Evolutionary conservation across 1,284 basidiomycete species (phyloP).

Genomic region (Inonotus obliquus): DNA sequence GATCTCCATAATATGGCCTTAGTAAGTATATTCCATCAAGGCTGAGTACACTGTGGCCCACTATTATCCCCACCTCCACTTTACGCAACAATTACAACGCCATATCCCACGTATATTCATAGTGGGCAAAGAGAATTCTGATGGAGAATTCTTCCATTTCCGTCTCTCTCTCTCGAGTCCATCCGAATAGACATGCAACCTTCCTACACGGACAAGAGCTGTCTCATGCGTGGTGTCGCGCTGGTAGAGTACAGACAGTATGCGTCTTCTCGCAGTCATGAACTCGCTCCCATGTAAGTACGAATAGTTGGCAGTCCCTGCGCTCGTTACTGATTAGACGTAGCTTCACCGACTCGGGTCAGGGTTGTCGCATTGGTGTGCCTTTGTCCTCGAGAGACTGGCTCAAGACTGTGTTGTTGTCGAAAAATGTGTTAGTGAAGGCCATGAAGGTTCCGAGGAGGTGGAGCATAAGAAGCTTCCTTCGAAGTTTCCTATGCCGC

Average conservation of each 20-base stretch:
- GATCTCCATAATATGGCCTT: not conserved
- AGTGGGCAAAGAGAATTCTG: not conserved
- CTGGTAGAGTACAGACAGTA: not conserved
- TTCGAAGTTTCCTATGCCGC: constrained; percentile 22
- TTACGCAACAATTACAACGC: not conserved
- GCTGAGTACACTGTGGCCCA: not conserved
- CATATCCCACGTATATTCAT: not conserved
- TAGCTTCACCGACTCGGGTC: not conserved
- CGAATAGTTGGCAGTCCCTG: not conserved
- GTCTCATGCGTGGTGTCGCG: not conserved
- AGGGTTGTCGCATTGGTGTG: not conserved
- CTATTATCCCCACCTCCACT: not conserved
- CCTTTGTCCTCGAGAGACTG: not conserved
- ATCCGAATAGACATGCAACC: not conserved
- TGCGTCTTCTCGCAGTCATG: not conserved
- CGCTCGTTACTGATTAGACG: not conserved
- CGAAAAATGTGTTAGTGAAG: not conserved
- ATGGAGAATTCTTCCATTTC: not conserved
- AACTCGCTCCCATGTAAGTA: not conserved
- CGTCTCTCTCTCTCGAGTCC: not conserved
- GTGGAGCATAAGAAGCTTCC: not conserved
- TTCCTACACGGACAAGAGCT: not conserved
- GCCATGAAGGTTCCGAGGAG: not conserved
- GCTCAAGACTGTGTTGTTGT: not conserved
- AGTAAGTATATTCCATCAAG: not conserved